Conservation (phyloP, 2,329 filamentous ascomycete genomes). For the Trichoderma polysporum region DNA sequence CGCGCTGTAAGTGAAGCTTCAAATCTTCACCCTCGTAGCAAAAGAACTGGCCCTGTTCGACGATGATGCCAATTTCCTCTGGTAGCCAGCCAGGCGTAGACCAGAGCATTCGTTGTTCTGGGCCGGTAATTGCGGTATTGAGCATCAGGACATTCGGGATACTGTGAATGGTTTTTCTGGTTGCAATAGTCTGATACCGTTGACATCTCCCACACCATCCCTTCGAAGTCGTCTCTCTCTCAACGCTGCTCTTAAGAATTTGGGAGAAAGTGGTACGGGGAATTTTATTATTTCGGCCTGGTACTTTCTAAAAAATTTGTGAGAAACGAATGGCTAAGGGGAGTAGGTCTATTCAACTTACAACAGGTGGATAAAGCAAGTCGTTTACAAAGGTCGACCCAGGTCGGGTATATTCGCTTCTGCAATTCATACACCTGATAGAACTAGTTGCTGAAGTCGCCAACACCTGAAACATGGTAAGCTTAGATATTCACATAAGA, state of each 20-base stretch:
- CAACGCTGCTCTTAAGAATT: constrained; percentile 87
- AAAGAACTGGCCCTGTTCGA: constrained; percentile 88
- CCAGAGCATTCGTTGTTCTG: constrained; percentile 80
- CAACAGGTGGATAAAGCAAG: constrained; percentile 68
- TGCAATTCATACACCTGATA: constrained; percentile 84
- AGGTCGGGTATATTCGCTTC: constrained; percentile 78
- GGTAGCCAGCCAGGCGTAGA: constrained; percentile 87
- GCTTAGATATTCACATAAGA: background rate
- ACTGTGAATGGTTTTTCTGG: constrained; percentile 77
- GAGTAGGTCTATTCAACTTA: constrained; percentile 25
- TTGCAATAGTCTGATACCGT: constrained; percentile 83
- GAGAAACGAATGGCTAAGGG: background rate
- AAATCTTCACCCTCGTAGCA: constrained; percentile 94
- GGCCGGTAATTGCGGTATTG: constrained; percentile 72
- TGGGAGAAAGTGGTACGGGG: constrained; percentile 75
- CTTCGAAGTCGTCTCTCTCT: constrained; percentile 81
- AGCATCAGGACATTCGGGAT: constrained; percentile 86
- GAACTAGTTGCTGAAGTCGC: constrained; percentile 69
- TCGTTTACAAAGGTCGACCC: constrained; percentile 83
- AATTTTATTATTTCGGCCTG: constrained; percentile 49
- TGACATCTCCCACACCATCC: constrained; percentile 94
- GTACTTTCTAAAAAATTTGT: constrained; percentile 44
- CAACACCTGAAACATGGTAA: constrained; percentile 40
- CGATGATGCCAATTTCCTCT: constrained; percentile 88
- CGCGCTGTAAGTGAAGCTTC: constrained; percentile 73